Base-by-base conservation (phyloP, 306 rosid genomes). In the Pterocarpus santalinus region DNA sequence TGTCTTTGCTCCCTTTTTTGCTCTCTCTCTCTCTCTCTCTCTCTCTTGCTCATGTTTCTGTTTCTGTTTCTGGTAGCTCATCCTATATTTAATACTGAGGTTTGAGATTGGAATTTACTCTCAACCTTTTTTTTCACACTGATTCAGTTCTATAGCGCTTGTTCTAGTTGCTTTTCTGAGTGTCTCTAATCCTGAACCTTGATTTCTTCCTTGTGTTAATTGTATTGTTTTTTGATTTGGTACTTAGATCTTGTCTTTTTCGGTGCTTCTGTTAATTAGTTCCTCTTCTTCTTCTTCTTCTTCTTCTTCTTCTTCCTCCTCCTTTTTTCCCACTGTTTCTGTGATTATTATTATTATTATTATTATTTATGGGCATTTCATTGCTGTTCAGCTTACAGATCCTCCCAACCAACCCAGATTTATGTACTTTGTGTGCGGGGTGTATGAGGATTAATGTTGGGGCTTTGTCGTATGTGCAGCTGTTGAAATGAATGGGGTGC, bases 401-500 rank as follows among this genome's bases (percentile, higher is more conserved):
- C 28, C 72, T 49, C 49, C 41, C 80, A 17, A 17, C 14, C 51
- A 7, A 64, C 57, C 4, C 32, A 53, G 35, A 36, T 77, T 61
- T 44, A 7, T 17, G n/a, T 14, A 34, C 2, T 34, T 46, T 32
- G 5, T 35, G 36, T 49, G 36, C 63, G 33, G 46, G 51, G 5
- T 30, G 12, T 84, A 12, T 84, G 80, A 41, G 60, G 66, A 65
- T 61, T 82, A 70, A 81, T 49, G 8, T 67, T 46, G 66, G 49
- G 16, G 60, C 22, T 0, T 80, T 79, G n/a, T 16, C 7, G 14
- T 58, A 47, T 49, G 44, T 67, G 84, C 87, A 91, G 93, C 88
- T 81, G 76, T 62, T 84, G 67, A 85, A 82, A 91, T 92, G 94
- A 92, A 88, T 78, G 87, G 85, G 68, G 71, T 86, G 55, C 92